Evolutionary conservation across 805 yeast species (phyloP), one percentile per base, ranked within the genome.

Genomic region (Kockiozyma suomiensis): DNA sequence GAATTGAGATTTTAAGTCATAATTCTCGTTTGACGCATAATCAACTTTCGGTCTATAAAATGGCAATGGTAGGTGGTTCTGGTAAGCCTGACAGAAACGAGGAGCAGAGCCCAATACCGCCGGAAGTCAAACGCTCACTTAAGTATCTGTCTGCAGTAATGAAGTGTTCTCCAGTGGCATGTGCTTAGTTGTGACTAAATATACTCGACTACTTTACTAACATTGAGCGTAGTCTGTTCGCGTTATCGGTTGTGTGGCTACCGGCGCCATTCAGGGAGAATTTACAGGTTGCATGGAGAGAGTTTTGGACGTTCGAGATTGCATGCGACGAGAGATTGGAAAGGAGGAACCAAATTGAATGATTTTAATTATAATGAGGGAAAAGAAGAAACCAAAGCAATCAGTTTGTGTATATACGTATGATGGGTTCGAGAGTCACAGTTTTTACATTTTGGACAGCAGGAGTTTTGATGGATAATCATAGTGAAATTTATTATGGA

Each of bases 91-190:
- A 45, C 28, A 45, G 35, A 23, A 21, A 48, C 13, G 51, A 48
- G 8, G 51, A 35, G 13, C 19, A 46, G 13, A 28, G 15, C 21
- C 3, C 37, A 28, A 28, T 46, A 13, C 37, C 37, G n/a, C 50
- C 50, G 12, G 23, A 5, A 28, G 37, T 28, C 19, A 13, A 10
- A n/a, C 35, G 23, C 10, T 28, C 51, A 13, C 12, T 35, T 6
- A 48, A 33, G 12, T 19, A 19, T 15, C 10, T 48, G 15, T 17
- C 26, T 2, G 51, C 28, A 7, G 35, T 17, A 10, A 3, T 17
- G 26, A 48, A 32, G 28, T 48, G 51, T 19, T 48, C 51, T 21
- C 51, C 51, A 3, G 30, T 7, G 23, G 51, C 33, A 48, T 28
- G 51, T 48, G 28, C n/a, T 12, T 13, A 26, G 12, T 28, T 45